phyloP scores from a whole-genome alignment of 148 eudicot genomes.

The Persicaria tinctoria region DNA sequence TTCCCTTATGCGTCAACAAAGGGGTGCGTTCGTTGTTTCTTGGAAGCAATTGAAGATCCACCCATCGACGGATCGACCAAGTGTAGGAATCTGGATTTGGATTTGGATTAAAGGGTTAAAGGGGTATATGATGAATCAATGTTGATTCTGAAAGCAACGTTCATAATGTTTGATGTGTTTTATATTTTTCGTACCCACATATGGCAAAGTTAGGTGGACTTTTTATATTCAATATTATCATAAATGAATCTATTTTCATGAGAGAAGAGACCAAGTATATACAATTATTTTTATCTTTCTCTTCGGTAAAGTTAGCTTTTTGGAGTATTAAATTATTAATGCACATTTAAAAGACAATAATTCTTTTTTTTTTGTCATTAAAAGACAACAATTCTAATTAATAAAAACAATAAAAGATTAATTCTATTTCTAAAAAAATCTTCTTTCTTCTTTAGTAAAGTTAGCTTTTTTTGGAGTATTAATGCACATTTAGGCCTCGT shows the following conservation, averaged over 20 bases:
- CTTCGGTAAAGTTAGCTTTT: no score
- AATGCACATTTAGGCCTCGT: no score
- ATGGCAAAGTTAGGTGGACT: conserved; percentile 3
- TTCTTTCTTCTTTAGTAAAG: no score
- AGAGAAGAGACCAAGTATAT: not conserved
- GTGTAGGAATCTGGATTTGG: not conserved
- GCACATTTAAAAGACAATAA: no score
- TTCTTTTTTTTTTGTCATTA: no score
- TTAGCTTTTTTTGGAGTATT: no score
- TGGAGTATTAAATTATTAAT: no score
- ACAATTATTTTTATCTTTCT: no score
- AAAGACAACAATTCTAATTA: no score
- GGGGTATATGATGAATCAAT: no score
- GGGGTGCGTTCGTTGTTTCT: not conserved
- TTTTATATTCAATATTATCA: not conserved
- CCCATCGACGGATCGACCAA: not conserved
- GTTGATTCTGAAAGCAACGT: not conserved
- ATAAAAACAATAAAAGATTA: no score
- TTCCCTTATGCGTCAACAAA: not conserved
- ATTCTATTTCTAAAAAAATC: no score
- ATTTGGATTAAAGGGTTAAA: not conserved
- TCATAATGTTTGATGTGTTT: not conserved
- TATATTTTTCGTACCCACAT: not conserved
- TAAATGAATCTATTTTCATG: not conserved
- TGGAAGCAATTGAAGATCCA: not conserved